Evolutionary conservation across 257 asterid species (phyloP).

Genomic region (Leptodermis oblonga): DNA sequence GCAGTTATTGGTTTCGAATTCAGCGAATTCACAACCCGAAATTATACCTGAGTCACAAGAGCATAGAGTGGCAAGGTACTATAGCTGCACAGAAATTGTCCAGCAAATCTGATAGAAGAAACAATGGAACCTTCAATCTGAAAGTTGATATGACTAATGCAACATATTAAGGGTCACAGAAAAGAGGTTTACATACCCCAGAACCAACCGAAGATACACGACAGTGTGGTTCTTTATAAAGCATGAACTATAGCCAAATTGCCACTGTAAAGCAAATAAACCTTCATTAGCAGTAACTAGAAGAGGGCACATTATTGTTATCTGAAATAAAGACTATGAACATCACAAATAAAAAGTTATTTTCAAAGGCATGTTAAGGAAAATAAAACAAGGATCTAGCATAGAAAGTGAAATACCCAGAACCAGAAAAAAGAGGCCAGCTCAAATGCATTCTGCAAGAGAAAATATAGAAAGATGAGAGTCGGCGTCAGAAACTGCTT

Average conservation of each 20-base stretch:
- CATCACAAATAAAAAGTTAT: not conserved
- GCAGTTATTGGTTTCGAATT: not conserved
- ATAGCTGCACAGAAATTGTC: slow-evolving; percentile 86
- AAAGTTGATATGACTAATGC: not conserved
- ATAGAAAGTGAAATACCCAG: slow-evolving; percentile 63
- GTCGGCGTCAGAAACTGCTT: not conserved
- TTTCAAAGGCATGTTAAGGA: not conserved
- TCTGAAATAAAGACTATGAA: not conserved
- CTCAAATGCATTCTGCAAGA: slow-evolving; percentile 58
- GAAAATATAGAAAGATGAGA: not conserved
- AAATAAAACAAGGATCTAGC: not conserved
- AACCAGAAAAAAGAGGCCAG: slow-evolving; percentile 99
- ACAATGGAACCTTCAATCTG: slow-evolving; percentile 7
- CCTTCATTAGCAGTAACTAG: not conserved
- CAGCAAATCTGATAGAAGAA: slow-evolving; percentile 51
- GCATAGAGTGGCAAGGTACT: slow-evolving; percentile 94
- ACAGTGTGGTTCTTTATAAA: slow-evolving; percentile 75
- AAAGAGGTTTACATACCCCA: slow-evolving; percentile 55
- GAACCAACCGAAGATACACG: slow-evolving; percentile 69
- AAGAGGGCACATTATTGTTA: not conserved
- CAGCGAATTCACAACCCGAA: not conserved
- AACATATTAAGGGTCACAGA: not conserved
- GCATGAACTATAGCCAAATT: slow-evolving; percentile 93
- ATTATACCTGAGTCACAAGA: slow-evolving; percentile 79
- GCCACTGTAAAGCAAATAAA: slow-evolving; percentile 65